Evolutionary conservation across 2,329 filamentous ascomycete genomes (phyloP).

Genomic region (Claviceps purpurea): DNA sequence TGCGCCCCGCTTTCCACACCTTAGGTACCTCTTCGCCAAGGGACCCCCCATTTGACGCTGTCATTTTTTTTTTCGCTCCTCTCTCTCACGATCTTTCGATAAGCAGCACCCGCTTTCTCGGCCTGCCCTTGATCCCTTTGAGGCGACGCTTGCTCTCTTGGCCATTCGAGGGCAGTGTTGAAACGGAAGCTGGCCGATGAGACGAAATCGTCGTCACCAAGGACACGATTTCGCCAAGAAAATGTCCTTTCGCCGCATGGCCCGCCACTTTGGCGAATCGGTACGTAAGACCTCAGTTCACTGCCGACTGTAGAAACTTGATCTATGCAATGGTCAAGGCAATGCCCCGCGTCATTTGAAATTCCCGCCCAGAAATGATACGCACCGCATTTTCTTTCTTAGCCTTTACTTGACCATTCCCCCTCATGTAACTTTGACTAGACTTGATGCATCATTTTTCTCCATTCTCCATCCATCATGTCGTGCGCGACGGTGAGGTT

Average conservation of each 20-base stretch:
- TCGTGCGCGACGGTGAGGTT: neutral
- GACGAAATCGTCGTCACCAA: neutral
- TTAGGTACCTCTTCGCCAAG: neutral
- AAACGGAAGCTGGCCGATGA: conserved; percentile 1
- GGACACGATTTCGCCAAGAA: neutral
- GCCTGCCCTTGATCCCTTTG: conserved; percentile 4
- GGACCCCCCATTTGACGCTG: neutral
- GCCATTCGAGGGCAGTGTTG: neutral
- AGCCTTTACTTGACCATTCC: too few species aligned
- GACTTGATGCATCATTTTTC: too few species aligned
- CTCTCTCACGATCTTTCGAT: neutral
- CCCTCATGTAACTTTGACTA: too few species aligned
- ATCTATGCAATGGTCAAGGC: neutral
- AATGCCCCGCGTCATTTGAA: neutral
- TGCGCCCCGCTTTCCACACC: conserved; percentile 3
- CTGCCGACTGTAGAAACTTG: neutral
- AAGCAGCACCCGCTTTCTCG: conserved; percentile 5
- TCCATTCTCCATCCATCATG: too few species aligned
- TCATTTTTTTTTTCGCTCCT: neutral
- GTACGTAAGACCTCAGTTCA: conserved; percentile 18
- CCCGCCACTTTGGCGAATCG: conserved; percentile 34
- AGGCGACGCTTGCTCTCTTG: conserved; percentile 3
- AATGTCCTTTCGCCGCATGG: conserved; percentile 29
- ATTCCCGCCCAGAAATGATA: too few species aligned
- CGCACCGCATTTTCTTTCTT: too few species aligned